Evolutionary conservation across 805 yeast genomes (phyloP).

Genomic region (Wickerhamomyces chambardii): DNA sequence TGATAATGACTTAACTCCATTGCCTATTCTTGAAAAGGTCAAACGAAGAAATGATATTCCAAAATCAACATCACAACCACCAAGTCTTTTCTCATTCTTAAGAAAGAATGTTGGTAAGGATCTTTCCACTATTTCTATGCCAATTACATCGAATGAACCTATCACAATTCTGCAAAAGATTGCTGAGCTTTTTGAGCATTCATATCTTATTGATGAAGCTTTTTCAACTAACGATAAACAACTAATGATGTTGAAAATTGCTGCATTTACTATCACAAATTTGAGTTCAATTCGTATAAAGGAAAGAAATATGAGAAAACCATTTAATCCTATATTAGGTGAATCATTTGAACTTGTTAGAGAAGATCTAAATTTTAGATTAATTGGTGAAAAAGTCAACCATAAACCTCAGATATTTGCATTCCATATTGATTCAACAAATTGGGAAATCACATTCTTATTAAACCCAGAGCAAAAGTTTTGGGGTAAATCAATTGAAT

Average conservation of each 20-base stretch:
- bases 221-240: conserved; percentile 32
- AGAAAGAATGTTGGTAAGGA: conserved; percentile 93
- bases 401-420: conserved; percentile 90
- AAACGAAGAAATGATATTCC: conserved; percentile 51
- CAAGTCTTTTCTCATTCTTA: conserved; percentile 69
- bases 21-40: conserved; percentile 39
- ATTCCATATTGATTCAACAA: conserved; percentile 56
- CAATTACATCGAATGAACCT: conserved; percentile 92
- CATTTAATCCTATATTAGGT: conserved; percentile 90
- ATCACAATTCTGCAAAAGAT: conserved; percentile 70
- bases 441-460: conserved; percentile 64
- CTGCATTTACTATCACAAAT: conserved; percentile 75
- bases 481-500: conserved; percentile 92
- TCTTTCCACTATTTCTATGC: conserved; percentile 79
- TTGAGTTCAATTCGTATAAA: conserved; percentile 66
- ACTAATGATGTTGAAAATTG: conserved; percentile 57
- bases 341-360: conserved; percentile 89
- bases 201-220: conserved; percentile 57
- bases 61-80: conserved; percentile 61
- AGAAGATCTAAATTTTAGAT: conserved; percentile 69
- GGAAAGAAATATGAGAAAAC: conserved; percentile 74
- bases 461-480: conserved; percentile 77
- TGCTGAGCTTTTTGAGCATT: conserved; percentile 74
- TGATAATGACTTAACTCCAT: conserved; percentile 49
- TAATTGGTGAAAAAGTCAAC: conserved; percentile 75